These are phyloP conservation scores for Saitozyma sp. DNA, from an alignment of 768 basidiomycete species.

Conservation along the genomic window DNA sequence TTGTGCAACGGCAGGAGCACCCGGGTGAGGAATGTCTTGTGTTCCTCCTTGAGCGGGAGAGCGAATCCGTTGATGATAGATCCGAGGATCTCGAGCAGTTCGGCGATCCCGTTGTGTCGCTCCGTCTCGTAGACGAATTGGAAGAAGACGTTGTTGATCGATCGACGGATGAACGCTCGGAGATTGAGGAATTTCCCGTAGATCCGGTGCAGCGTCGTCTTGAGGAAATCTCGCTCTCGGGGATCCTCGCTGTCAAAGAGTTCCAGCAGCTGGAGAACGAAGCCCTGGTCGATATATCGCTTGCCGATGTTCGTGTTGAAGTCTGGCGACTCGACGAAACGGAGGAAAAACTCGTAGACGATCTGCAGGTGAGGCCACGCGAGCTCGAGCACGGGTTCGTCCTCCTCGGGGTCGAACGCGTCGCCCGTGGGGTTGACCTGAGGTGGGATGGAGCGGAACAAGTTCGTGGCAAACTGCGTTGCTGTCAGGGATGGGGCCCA, in stretches of 20 bases:
- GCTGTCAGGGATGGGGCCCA: neutral
- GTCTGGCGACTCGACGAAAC: conserved; percentile 95
- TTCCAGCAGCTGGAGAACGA: conserved; percentile 90
- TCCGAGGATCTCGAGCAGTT: conserved; percentile 94
- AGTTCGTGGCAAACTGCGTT: conserved; percentile 87
- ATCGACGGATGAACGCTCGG: conserved; percentile 95
- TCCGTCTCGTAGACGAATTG: conserved; percentile 98
- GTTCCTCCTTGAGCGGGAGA: conserved; percentile 95
- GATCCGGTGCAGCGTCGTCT: conserved; percentile 97
- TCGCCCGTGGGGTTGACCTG: conserved; percentile 98
- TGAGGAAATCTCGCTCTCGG: conserved; percentile 96
- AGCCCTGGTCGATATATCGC: conserved; percentile 92
- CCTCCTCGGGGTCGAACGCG: conserved; percentile 98
- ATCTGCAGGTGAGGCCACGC: conserved; percentile 99
- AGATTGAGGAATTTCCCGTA: conserved; percentile 99
- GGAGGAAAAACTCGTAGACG: conserved; percentile 99
- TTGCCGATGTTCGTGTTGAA: conserved; percentile 98
- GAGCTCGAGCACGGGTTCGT: conserved; percentile 96
- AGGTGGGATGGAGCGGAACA: conserved; percentile 99
- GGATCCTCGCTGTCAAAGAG: conserved; percentile 99
- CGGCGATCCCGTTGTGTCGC: conserved; percentile 98
- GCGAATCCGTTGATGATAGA: conserved; percentile 99
- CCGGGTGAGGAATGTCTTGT: conserved; percentile 94
- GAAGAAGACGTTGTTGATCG: conserved; percentile 99
- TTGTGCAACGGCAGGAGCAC: conserved; percentile 95